These are phyloP conservation scores for Capsella rubella DNA, from an alignment of 441 rosid species.

Conservation along the genomic window DNA sequence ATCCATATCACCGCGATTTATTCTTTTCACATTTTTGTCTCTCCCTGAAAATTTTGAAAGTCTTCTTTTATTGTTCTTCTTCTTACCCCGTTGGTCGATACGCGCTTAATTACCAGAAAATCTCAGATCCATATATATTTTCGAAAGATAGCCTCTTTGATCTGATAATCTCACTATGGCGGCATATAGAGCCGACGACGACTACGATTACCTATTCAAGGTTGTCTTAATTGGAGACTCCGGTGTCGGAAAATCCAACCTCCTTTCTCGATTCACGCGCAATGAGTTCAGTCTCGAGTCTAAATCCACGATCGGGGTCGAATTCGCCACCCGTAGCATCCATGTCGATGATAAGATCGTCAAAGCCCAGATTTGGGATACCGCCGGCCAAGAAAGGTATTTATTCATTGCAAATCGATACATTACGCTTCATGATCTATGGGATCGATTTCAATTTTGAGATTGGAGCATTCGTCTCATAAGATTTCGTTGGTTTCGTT, in stretches of 20 bases:
- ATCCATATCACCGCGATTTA: background rate
- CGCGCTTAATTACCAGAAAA: slow-evolving; percentile 17
- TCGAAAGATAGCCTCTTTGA: background rate
- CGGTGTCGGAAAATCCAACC: slow-evolving; percentile 75
- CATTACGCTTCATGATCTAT: background rate
- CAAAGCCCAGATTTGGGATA: slow-evolving; percentile 81
- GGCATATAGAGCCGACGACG: slow-evolving; percentile 73
- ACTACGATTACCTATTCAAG: slow-evolving; percentile 74
- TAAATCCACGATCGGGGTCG: slow-evolving; percentile 73
- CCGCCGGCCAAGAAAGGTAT: slow-evolving; percentile 83
- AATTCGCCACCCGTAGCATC: slow-evolving; percentile 75
- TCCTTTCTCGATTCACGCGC: slow-evolving; percentile 66
- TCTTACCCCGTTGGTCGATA: background rate
- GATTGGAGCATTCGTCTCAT: too few relatives aligned
- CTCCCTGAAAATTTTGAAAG: slow-evolving; percentile 14
- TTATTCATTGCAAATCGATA: background rate
- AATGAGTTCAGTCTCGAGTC: slow-evolving; percentile 78
- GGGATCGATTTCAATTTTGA: background rate
- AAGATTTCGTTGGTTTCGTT: background rate
- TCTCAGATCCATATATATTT: slow-evolving; percentile 11
- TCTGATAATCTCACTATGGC: slow-evolving; percentile 48
- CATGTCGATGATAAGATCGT: slow-evolving; percentile 69
- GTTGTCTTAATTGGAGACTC: slow-evolving; percentile 76
- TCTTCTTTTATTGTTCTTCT: background rate
- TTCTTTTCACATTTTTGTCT: background rate